Evolutionary conservation across 1,139 yeast genomes (phyloP), one percentile per base, ranked within the genome.

Genomic region (Debaryomyces sp.): DNA sequence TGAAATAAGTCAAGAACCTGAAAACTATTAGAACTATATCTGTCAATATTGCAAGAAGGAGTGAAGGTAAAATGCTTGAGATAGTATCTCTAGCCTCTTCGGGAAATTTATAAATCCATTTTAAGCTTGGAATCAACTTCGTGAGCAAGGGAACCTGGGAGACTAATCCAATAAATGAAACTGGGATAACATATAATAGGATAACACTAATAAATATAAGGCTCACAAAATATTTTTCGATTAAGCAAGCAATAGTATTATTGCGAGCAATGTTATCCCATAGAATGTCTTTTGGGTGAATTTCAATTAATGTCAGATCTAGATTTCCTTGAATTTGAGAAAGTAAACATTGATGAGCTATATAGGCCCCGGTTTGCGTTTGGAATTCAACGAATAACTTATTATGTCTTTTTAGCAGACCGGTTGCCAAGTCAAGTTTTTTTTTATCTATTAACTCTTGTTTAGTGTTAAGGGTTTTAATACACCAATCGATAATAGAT

Each of bases 101-200:
- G 0, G 92, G 89, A n/a, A 82, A 63, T 1, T 67, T 63, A 50
- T 78, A 72, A 23, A 84, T 59, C 77, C 84, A 80, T 1, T 70
- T 63, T 27, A 84, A 65, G 46, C 80, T 72, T 4, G 89, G 89
- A 38, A 85, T 63, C 34, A 82, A 61, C 23, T 74, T 73, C 0
- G 85, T 78, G 43, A 85, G 58, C 51, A 81, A 74, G 0, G 89
- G 88, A 5, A 84, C 68, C 54, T 86, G 90, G 0, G 90, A 81
- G 0, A 87, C 66, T 12, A 86, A 66, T 0, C 90, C 89, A 43
- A 87, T 80, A 51, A 85, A 73, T 1, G 90, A 86, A 1, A 87
- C 90, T 0, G 95, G 95, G 1, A 86, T 64, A 2, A 85, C 85
- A 78, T 89, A 87, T 7, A 84, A 73, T 1, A 84, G 61, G 5